Conservation (phyloP, 1,284 basidiomycete genomes). For the Puccinia hordei region DNA sequence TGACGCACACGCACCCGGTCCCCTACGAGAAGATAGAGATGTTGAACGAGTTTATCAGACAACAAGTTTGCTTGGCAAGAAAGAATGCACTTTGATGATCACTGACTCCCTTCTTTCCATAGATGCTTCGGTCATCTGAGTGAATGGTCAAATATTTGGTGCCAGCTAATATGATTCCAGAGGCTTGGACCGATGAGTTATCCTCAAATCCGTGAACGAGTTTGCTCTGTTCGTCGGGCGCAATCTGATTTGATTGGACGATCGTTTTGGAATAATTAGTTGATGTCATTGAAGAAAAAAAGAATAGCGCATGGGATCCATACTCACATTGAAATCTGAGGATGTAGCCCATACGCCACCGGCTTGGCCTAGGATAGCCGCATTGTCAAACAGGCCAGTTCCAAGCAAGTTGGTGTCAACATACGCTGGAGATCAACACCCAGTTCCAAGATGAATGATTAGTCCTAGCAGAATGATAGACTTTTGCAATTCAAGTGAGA, state of each 20-base stretch:
- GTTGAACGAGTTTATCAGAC: constrained; percentile 49
- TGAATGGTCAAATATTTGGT: constrained; percentile 78
- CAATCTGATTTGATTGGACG: constrained; percentile 65
- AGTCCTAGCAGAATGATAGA: neutral
- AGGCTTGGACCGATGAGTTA: constrained; percentile 60
- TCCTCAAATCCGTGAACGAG: constrained; percentile 67
- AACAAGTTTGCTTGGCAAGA: too few species aligned
- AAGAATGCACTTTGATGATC: neutral
- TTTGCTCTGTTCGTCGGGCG: constrained; percentile 73
- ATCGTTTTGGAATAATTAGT: constrained; percentile 55
- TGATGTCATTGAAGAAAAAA: constrained; percentile 51
- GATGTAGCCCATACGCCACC: constrained; percentile 87
- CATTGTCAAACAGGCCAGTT: constrained; percentile 72
- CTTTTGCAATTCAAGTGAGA: neutral
- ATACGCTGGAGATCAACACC: constrained; percentile 66
- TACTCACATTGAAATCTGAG: constrained; percentile 72
- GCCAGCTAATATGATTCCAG: constrained; percentile 71
- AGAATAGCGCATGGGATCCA: constrained; percentile 42
- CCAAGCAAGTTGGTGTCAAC: constrained; percentile 83
- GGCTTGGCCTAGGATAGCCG: constrained; percentile 80
- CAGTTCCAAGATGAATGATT: constrained; percentile 56
- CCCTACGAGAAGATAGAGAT: constrained; percentile 63
- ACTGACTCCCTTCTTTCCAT: constrained; percentile 79
- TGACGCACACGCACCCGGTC: constrained; percentile 78
- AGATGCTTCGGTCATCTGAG: constrained; percentile 68